Conservation (phyloP, 768 basidiomycete genomes). For the Tricholoma hemisulphureum region DNA sequence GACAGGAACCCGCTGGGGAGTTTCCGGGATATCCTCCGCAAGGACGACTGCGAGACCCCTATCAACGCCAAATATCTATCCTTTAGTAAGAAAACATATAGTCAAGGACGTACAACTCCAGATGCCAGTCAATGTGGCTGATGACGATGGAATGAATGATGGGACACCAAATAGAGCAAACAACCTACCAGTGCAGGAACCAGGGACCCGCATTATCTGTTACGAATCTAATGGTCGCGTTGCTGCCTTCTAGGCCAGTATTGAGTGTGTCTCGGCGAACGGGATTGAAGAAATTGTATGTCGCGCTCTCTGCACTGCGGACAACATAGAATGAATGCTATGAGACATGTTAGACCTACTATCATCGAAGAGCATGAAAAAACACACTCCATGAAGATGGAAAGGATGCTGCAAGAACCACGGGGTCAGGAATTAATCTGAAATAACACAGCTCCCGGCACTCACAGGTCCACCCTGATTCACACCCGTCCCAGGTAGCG, state of each 20-base stretch:
- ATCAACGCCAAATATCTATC: background rate
- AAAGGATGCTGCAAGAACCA: slow-evolving; percentile 20
- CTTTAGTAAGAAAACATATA: background rate
- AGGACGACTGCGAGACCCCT: background rate
- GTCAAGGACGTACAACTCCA: background rate
- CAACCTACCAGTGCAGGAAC: slow-evolving; percentile 10
- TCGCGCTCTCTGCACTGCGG: slow-evolving; percentile 25
- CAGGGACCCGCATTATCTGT: slow-evolving; percentile 66
- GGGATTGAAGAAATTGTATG: slow-evolving; percentile 18
- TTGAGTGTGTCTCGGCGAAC: slow-evolving; percentile 34
- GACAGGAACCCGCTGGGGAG: too few relatives aligned
- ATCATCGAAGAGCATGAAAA: background rate
- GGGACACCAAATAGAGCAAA: background rate
- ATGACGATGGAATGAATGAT: background rate
- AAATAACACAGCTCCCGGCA: slow-evolving; percentile 19
- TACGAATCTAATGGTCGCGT: slow-evolving; percentile 53
- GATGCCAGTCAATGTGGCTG: slow-evolving; percentile 3
- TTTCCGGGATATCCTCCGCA: background rate
- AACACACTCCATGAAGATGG: slow-evolving; percentile 29
- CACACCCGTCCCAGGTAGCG: slow-evolving; percentile 25
- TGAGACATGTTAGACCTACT: background rate
- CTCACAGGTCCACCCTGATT: background rate
- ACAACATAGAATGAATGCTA: slow-evolving; percentile 39
- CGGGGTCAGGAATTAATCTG: background rate
- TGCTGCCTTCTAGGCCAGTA: slow-evolving; percentile 27